Conservation (phyloP, 495 filamentous ascomycete genomes). For the Aspergillus bertholletiae region DNA sequence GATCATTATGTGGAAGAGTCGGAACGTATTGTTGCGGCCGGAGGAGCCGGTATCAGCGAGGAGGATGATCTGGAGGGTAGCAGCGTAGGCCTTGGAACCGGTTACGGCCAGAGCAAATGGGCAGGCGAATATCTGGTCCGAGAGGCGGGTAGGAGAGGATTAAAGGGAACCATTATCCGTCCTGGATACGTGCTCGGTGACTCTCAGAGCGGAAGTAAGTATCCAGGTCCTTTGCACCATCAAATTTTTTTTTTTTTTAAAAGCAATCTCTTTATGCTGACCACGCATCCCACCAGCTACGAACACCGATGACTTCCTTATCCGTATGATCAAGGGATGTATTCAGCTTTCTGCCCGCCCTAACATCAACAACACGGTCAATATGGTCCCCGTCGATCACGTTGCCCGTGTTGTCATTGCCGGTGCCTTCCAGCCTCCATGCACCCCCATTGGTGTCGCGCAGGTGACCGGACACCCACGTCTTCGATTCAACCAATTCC, state of each 20-base stretch:
- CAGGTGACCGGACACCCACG: conserved; percentile 82
- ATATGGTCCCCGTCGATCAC: conserved; percentile 84
- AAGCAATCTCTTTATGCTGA: not conserved
- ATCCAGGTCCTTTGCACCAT: not conserved
- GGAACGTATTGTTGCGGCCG: conserved; percentile 49
- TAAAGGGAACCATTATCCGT: conserved; percentile 72
- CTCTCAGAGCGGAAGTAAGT: conserved; percentile 55
- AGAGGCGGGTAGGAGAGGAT: conserved; percentile 73
- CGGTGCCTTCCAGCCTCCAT: conserved; percentile 57
- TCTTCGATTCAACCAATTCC: conserved; percentile 73
- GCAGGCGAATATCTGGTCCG: conserved; percentile 75
- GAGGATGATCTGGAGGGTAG: conserved; percentile 64
- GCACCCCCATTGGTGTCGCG: conserved; percentile 53
- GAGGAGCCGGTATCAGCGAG: conserved; percentile 56
- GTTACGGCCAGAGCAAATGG: conserved; percentile 93
- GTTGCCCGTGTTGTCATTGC: conserved; percentile 78
- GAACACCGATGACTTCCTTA: conserved; percentile 89
- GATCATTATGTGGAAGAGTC: conserved; percentile 75
- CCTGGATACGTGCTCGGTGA: conserved; percentile 87
- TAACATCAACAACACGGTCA: conserved; percentile 81
- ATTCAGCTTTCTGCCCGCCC: conserved; percentile 73
- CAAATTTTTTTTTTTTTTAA: too few species aligned
- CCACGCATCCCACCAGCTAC: conserved; percentile 37
- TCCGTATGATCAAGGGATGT: conserved; percentile 86
- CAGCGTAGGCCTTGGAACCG: conserved; percentile 65